Evolutionary conservation across 2,329 filamentous ascomycete species (phyloP).

Genomic region (Colletotrichum navitas): DNA sequence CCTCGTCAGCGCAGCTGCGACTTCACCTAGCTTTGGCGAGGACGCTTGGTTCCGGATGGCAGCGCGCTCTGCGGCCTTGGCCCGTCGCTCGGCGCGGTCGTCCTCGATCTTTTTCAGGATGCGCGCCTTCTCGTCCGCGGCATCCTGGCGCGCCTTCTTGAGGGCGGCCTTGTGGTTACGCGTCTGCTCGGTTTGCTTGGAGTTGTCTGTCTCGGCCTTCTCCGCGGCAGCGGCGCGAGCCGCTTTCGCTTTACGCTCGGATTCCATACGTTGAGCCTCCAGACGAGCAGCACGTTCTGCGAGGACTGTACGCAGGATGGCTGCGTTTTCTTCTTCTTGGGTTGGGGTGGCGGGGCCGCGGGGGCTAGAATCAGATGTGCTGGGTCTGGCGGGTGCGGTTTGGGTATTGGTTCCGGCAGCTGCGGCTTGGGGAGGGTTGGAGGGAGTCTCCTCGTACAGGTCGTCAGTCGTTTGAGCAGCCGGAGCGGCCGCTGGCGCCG

Average conservation of each 20-base stretch:
- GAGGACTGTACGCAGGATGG: constrained; percentile 54
- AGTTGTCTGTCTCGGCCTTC: constrained; percentile 55
- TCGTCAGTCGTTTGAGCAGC: constrained; percentile 8
- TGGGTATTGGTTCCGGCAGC: not conserved
- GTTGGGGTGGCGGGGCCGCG: constrained; percentile 46
- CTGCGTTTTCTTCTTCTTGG: constrained; percentile 42
- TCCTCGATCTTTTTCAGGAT: constrained; percentile 82
- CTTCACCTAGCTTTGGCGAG: constrained; percentile 48
- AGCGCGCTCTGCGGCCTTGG: constrained; percentile 65
- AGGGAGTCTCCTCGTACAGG: constrained; percentile 18
- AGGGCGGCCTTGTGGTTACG: constrained; percentile 66
- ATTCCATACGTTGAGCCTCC: constrained; percentile 57
- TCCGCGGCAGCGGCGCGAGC: constrained; percentile 61
- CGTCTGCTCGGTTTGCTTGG: constrained; percentile 49
- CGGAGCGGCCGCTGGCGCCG: constrained; percentile 4
- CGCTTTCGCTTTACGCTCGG: constrained; percentile 63
- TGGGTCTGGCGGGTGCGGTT: constrained; percentile 36
- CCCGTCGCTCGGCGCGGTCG: constrained; percentile 77
- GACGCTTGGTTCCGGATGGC: constrained; percentile 52
- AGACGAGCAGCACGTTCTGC: constrained; percentile 64
- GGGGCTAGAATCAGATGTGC: constrained; percentile 44
- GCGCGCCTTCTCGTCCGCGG: constrained; percentile 75
- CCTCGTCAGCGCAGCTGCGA: constrained; percentile 48
- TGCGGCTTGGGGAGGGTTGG: constrained; percentile 8
- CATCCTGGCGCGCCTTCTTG: constrained; percentile 74